Base-by-base conservation (phyloP, 768 basidiomycete species). In the Tricholomella constricta region DNA sequence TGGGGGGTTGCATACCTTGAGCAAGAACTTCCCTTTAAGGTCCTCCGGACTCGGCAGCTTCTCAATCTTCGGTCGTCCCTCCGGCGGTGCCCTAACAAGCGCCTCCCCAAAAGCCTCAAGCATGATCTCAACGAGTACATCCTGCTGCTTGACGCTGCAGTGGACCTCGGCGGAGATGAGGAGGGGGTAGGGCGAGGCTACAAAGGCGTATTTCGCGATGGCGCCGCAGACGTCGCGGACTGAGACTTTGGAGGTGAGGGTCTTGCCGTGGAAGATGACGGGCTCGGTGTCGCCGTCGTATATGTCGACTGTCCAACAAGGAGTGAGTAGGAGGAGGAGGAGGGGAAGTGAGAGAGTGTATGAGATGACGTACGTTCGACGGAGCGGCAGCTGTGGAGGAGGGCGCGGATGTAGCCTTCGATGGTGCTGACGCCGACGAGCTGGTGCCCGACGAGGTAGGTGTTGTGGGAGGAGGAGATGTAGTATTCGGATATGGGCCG, bases 141-240 rank as follows among this genome's bases (percentile, higher is more conserved):
- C 88, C 66, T 98, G 95, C 65, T 94, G 91, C 23, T 76, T 69
- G 14, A 92, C 52, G 0, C 81, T 75, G 67, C 93, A 96, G 63
- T 96, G 94, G 1, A 95, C 81, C 72, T 98, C 95, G 11, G 94
- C 91, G 2, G 93, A 95, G 49, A 98, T 88, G 63, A 98, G 84
- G 64, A 98, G 76, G 1, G 95, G 95, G 63, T 94, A 97, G 0
- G 91, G 91, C 1, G 92, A 95, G 1, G 89, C 81, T 36, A 89
- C 83, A 63, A 98, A 98, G 0, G 88, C 94, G 64, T 98, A 98
- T 70, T 89, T 90, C 19, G 78, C 76, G 64, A 98, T 89, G 1
- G 94, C 94, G 36, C 80, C 72, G 65, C 92, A 91, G 41, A 93
- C 82, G 45, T 91, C 90, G 5, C 91, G 83, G 2, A 90, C 77